Base-by-base conservation (phyloP, 1,284 basidiomycete genomes). In the Lentinus polychrous region DNA sequence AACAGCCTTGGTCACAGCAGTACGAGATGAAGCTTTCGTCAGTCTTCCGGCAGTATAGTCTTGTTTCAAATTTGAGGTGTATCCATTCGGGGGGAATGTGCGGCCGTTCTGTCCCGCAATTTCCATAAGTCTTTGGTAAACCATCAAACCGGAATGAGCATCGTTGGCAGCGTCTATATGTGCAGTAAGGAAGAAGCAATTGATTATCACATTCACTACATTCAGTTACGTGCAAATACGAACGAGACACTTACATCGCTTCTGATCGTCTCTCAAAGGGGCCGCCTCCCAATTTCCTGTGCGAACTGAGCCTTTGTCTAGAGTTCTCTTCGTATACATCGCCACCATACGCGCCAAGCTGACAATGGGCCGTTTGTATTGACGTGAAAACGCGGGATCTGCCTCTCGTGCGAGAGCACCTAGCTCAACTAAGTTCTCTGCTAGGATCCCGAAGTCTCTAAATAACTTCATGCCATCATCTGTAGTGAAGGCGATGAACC, bases 381-480 rank as follows among this genome's bases (percentile, higher is more conserved):
- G 52, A 14, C 58, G 45, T 11, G 52, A 54, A 50, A 73, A 74
- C 2, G 54, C 48, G 2, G 67, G 63, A 54, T 84, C 82, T 1
- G 73, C 76, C 33, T 68, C 64, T 2, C 60, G 59, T 1, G 78
- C 78, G 12, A 83, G 60, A 0, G 63, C 65, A 2, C 76, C 77
- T 1, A 84, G 76, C 52, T 84, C 81, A 8, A 83, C 70, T 1
- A 82, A 70, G 38, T 71, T 73, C 18, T 65, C 62, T 7, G 74
- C 63, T 31, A 68, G 60, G 48, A 85, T 69, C n/a, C 76, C 78
- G 54, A 73, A 83, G 58, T 84, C 81, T 18, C 70, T 64, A 53
- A 74, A 78, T 2, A 84, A 67, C 54, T 83, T 84, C 55, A 69
- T 67, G 6, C 78, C 82, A 34, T 85, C 82, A 45, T 75, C 81